These are phyloP conservation scores for Aspergillus bombycis DNA, from an alignment of 2,329 filamentous ascomycete genomes.

Conservation along the genomic window DNA sequence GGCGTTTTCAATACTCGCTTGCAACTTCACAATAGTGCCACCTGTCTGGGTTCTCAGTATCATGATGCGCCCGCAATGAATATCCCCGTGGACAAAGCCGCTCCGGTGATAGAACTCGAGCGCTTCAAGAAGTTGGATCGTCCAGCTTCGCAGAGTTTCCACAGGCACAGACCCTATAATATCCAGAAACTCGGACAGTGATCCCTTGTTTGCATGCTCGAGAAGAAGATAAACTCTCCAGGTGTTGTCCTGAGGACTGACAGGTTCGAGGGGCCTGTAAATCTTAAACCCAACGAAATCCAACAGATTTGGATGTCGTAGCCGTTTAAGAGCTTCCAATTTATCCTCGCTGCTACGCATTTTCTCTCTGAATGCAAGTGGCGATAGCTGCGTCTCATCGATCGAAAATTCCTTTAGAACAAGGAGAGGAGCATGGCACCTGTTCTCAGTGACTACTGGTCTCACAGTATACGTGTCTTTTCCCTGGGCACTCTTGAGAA, in stretches of 20 bases:
- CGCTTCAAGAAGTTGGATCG: slow-evolving; percentile 86
- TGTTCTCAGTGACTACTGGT: slow-evolving; percentile 61
- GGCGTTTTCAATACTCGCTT: slow-evolving; percentile 53
- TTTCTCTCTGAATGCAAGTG: slow-evolving; percentile 70
- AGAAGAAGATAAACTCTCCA: slow-evolving; percentile 79
- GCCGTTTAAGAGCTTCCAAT: slow-evolving; percentile 73
- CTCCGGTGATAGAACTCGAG: slow-evolving; percentile 84
- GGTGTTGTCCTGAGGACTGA: slow-evolving; percentile 43
- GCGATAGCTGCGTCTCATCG: slow-evolving; percentile 60
- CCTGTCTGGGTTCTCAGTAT: slow-evolving; percentile 71
- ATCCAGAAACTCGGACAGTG: slow-evolving; percentile 79
- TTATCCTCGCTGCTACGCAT: slow-evolving; percentile 76
- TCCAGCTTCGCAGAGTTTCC: slow-evolving; percentile 81
- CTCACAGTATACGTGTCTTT: slow-evolving; percentile 70
- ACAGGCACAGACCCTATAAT: slow-evolving; percentile 74
- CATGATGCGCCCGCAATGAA: slow-evolving; percentile 79
- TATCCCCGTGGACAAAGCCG: slow-evolving; percentile 79
- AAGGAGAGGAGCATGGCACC: slow-evolving; percentile 62
- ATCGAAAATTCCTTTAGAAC: slow-evolving; percentile 73
- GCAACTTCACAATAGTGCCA: slow-evolving; percentile 65
- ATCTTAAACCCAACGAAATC: slow-evolving; percentile 84
- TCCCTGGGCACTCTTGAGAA: slow-evolving; percentile 66
- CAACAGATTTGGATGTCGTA: slow-evolving; percentile 76
- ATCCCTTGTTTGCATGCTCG: slow-evolving; percentile 79
- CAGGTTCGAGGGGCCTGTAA: slow-evolving; percentile 51